Conservation (phyloP, 768 basidiomycete genomes). For the Albatrellus ellisii region DNA sequence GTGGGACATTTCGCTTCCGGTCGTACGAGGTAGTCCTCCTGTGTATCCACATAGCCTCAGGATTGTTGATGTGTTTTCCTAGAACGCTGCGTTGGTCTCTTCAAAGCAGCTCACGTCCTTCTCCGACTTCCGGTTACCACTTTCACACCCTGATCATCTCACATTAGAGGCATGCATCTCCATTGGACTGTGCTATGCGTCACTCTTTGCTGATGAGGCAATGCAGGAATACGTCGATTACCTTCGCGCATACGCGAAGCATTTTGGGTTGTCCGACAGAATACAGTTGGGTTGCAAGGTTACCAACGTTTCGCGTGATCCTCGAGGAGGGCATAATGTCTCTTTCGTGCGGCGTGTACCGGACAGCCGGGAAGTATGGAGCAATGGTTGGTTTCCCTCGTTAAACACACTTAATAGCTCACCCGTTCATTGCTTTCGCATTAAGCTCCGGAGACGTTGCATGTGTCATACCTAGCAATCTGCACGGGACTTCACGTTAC, state of each 20-base stretch:
- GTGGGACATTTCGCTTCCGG: slow-evolving; percentile 39
- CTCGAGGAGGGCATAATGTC: slow-evolving; percentile 25
- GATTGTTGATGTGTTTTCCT: neutral
- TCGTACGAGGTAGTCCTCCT: slow-evolving; percentile 30
- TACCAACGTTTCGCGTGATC: slow-evolving; percentile 23
- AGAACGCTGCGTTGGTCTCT: slow-evolving; percentile 40
- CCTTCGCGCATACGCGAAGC: slow-evolving; percentile 29
- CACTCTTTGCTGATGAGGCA: neutral
- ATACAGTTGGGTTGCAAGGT: slow-evolving; percentile 28
- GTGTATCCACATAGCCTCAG: neutral
- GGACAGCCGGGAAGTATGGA: slow-evolving; percentile 19
- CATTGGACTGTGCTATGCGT: neutral
- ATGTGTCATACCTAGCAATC: slow-evolving; percentile 31
- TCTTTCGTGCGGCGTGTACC: slow-evolving; percentile 19
- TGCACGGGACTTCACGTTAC: slow-evolving; percentile 45
- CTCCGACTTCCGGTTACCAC: slow-evolving; percentile 42
- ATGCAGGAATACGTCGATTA: slow-evolving; percentile 36
- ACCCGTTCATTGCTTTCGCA: neutral
- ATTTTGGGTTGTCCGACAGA: slow-evolving; percentile 27
- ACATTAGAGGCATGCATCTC: slow-evolving; percentile 23
- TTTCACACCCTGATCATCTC: slow-evolving; percentile 33
- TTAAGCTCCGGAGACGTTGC: slow-evolving; percentile 20
- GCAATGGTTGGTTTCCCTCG: slow-evolving; percentile 15
- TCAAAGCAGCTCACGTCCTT: slow-evolving; percentile 49
- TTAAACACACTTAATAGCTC: neutral